Base-by-base conservation (phyloP, 2,329 filamentous ascomycete genomes). In the Fusarium torreyae region DNA sequence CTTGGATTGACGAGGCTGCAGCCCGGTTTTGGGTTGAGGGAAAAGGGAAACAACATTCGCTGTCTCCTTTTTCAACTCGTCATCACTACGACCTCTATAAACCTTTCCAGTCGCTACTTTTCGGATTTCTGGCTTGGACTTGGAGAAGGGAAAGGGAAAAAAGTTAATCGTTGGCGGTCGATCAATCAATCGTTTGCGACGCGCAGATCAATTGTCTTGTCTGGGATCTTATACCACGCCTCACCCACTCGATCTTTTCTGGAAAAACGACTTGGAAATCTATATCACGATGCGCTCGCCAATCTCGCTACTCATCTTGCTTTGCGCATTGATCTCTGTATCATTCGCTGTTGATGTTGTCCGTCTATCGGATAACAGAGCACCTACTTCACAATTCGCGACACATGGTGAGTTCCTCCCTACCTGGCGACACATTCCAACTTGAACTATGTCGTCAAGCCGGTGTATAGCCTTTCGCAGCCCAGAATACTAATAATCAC, bases 341-440 rank as follows among this genome's bases (percentile, higher is more conserved):
- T 54, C 59, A 28, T 39, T 50, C 24, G 56, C 71, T 39, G 20
- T 45, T 45, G 51, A 73, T 38, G 55, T 66, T 33, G 61, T 66
- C 6, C 70, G 63, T 50, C 38, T 66, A 28, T 61, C 69, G 7
- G 48, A 50, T 24, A 73, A 69, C 54, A 66, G 65, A 56, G 68
- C 65, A 10, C 61, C 58, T 39, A 68, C 67, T 6, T 71, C 71
- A 28, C 68, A 73, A 38, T 56, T 73, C 31, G 69, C 63, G 34
- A 62, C 71, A 26, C 69, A 73, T 62, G 72, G 71, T 74, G 40
- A 36, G 69, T 49, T 26, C n/a, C 10, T 36, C 13, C 22, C 20
- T 11, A 13, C 28, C 28, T 31, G 9, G 28, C 10, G 31, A 22
- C 38, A 24, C 20, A 33, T 36, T n/a, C 36, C 34, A 34, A 38